phyloP scores from a whole-genome alignment of 1,284 basidiomycete species.

The Ganoderma sinense region DNA sequence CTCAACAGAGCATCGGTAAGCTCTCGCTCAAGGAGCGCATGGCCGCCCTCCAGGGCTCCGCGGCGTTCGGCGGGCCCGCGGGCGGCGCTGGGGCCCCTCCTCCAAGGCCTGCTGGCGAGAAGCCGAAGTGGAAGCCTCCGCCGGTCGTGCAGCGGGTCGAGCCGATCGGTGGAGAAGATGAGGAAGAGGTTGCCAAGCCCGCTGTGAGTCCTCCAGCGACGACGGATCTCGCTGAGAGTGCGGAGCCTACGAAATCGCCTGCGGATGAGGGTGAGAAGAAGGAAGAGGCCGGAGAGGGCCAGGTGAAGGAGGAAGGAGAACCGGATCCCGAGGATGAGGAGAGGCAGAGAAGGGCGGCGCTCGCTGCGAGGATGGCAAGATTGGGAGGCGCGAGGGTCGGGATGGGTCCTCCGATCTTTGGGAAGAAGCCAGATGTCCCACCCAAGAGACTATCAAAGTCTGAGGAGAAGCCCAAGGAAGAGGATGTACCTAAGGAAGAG shows the following conservation, averaged over 20 bases:
- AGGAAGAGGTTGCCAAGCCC: constrained; percentile 39
- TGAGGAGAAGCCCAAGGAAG: constrained; percentile 28
- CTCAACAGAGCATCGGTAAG: constrained; percentile 79
- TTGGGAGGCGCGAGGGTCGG: constrained; percentile 88
- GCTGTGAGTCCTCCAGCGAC: constrained; percentile 41
- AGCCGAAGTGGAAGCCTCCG: constrained; percentile 85
- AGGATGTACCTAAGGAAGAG: constrained; percentile 29
- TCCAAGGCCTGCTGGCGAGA: constrained; percentile 70
- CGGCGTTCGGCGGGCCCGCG: constrained; percentile 64
- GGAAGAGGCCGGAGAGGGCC: constrained; percentile 43
- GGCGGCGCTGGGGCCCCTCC: constrained; percentile 52
- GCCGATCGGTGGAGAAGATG: constrained; percentile 47
- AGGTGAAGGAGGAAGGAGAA: constrained; percentile 48
- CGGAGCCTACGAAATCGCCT: not conserved
- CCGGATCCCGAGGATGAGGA: constrained; percentile 80
- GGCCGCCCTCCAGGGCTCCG: constrained; percentile 86
- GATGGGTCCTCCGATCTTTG: constrained; percentile 76
- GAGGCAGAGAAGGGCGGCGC: constrained; percentile 77
- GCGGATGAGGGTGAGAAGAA: constrained; percentile 27
- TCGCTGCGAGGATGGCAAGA: constrained; percentile 90
- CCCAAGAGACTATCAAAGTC: constrained; percentile 50
- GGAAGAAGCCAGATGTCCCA: constrained; percentile 54
- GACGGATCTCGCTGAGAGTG: constrained; percentile 44
- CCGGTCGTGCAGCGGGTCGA: constrained; percentile 54
- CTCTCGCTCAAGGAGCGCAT: constrained; percentile 90